Evolutionary conservation across 352 stramenopile species (phyloP).

Genomic region (Pythium utonaiense): DNA sequence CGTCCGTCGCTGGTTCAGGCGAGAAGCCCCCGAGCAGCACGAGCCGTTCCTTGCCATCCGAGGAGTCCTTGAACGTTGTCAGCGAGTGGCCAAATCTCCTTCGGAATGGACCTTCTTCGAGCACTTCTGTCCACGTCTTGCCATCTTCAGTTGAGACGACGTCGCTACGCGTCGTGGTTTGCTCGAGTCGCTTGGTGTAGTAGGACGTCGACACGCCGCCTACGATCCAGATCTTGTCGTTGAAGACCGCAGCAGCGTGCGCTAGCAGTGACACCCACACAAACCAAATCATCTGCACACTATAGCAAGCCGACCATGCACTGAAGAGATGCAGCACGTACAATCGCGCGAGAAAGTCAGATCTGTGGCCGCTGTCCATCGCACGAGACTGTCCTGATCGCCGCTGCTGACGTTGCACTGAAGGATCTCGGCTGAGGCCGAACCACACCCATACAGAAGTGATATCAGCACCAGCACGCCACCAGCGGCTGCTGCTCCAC

Average conservation of each 20-base stretch:
- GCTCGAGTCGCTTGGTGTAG: conserved; percentile 70
- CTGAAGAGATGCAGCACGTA: conserved; percentile 23
- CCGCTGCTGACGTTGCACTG: conserved; percentile 49
- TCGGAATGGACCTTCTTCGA: conserved; percentile 74
- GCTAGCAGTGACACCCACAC: conserved; percentile 36
- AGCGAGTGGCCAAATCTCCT: conserved; percentile 72
- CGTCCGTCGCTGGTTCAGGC: conserved; percentile 67
- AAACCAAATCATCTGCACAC: too few relatives aligned
- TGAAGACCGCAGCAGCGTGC: conserved; percentile 58
- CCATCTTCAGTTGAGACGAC: conserved; percentile 61
- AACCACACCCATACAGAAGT: neutral
- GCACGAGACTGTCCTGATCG: conserved; percentile 37
- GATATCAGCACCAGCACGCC: neutral
- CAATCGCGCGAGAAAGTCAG: conserved; percentile 72
- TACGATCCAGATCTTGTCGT: conserved; percentile 64
- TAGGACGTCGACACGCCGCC: conserved; percentile 70
- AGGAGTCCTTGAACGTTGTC: conserved; percentile 50
- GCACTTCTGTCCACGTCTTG: conserved; percentile 47
- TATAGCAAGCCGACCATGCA: too few relatives aligned
- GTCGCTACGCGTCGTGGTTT: conserved; percentile 63
- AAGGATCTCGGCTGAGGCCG: conserved; percentile 14
- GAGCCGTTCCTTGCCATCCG: conserved; percentile 47
- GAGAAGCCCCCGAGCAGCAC: conserved; percentile 68
- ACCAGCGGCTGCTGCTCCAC: neutral
- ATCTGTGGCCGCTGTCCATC: conserved; percentile 47